phyloP scores from a whole-genome alignment of 192 early-diverging fungal species.

The Martensiomyces pterosporus region DNA sequence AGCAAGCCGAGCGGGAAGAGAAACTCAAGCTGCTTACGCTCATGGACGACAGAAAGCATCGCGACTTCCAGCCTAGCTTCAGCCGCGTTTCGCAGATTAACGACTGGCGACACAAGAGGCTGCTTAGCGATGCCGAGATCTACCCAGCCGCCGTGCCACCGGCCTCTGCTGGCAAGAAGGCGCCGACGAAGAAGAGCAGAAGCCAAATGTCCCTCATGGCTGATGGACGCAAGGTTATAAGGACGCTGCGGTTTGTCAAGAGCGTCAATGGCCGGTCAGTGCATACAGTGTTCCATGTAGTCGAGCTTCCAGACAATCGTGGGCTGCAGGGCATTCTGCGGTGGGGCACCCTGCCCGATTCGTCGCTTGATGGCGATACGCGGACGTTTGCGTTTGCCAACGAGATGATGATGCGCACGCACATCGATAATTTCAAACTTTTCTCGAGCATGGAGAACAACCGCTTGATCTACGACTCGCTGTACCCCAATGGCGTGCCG shows the following conservation, averaged over 20 bases:
- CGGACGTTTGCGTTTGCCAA: constrained; percentile 52
- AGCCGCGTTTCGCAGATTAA: constrained; percentile 63
- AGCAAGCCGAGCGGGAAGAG: constrained; percentile 63
- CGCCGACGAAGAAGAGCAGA: constrained; percentile 29
- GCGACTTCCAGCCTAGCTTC: constrained; percentile 68
- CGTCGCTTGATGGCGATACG: constrained; percentile 62
- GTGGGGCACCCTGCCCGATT: constrained; percentile 60
- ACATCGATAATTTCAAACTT: constrained; percentile 51
- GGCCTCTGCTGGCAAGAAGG: constrained; percentile 23
- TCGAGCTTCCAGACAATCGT: constrained; percentile 45
- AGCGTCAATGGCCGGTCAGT: constrained; percentile 47
- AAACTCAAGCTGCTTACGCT: constrained; percentile 63
- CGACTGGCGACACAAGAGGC: constrained; percentile 65
- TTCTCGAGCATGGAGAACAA: constrained; percentile 44
- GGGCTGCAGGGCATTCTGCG: constrained; percentile 64
- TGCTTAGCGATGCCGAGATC: constrained; percentile 51
- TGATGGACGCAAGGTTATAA: constrained; percentile 60
- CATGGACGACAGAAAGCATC: constrained; percentile 57
- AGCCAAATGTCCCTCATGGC: constrained; percentile 40
- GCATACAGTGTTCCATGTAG: constrained; percentile 62
- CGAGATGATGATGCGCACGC: constrained; percentile 47
- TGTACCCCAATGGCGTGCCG: constrained; percentile 40
- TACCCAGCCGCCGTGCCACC: constrained; percentile 28
- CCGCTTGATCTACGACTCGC: constrained; percentile 45
- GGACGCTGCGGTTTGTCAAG: constrained; percentile 69